phyloP scores from a whole-genome alignment of 225 moss, liverwort and hornwort species.

The Marchantia polymorpha region DNA sequence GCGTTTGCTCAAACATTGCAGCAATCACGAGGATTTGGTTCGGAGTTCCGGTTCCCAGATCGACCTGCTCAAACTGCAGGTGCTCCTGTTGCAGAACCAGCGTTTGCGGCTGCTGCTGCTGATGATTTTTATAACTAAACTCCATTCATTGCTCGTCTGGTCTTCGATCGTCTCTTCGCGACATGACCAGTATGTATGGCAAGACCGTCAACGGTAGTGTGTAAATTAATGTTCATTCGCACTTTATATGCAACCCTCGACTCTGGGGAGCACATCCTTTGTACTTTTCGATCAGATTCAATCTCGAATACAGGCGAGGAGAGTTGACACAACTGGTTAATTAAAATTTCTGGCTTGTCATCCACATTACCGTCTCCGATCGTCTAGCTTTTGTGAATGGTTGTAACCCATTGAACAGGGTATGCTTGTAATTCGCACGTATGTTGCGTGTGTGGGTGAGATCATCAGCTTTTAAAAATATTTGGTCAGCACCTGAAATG shows the following conservation, averaged over 20 bases:
- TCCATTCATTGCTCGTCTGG: constrained; percentile 11
- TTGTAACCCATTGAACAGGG: neutral
- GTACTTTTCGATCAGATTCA: constrained; percentile 8
- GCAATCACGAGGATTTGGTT: constrained; percentile 75
- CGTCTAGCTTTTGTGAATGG: neutral
- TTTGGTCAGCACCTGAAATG: too few species aligned
- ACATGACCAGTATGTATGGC: neutral
- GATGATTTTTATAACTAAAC: constrained; percentile 59
- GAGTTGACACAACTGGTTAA: neutral
- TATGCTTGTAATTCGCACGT: too few species aligned
- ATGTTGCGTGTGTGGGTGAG: too few species aligned
- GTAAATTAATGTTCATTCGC: constrained; percentile 16
- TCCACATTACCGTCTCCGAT: neutral
- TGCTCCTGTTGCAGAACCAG: constrained; percentile 34
- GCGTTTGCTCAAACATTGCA: constrained; percentile 73
- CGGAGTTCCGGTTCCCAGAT: constrained; percentile 70
- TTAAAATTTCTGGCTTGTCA: neutral
- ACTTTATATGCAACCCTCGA: neutral
- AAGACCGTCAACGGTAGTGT: neutral
- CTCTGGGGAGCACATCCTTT: constrained; percentile 9
- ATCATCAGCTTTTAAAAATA: too few species aligned
- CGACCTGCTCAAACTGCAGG: constrained; percentile 38
- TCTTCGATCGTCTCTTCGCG: neutral
- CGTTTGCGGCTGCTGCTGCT: constrained; percentile 48
- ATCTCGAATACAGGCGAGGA: neutral